phyloP scores from a whole-genome alignment of 2,329 filamentous ascomycete species.

The Emergomyces orientalis region DNA sequence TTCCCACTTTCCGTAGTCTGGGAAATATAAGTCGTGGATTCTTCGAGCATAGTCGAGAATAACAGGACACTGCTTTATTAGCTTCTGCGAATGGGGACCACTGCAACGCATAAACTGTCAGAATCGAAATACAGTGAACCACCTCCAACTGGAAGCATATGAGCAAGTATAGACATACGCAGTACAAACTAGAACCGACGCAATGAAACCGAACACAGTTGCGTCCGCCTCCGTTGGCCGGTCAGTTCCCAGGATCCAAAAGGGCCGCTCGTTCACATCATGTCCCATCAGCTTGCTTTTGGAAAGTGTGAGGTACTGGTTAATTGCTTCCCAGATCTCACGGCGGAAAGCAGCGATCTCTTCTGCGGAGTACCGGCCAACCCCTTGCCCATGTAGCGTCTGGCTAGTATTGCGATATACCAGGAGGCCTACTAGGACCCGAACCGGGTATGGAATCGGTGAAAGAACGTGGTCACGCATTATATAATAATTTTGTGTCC shows the following conservation, averaged over 20 bases:
- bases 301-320: conserved; percentile 34
- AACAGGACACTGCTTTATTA: conserved; percentile 41
- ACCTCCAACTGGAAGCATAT: background rate
- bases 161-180: conserved; percentile 39
- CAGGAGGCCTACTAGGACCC: conserved; percentile 44
- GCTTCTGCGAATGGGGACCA: conserved; percentile 38
- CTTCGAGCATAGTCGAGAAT: conserved; percentile 48
- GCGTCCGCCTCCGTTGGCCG: conserved; percentile 50
- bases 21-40: conserved; percentile 50
- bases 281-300: conserved; percentile 17
- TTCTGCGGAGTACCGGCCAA: conserved; percentile 41
- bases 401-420: conserved; percentile 36
- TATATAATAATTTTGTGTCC: conserved; percentile 50
- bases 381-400: conserved; percentile 50
- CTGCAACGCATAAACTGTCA: conserved; percentile 23
- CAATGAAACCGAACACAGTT: conserved; percentile 47
- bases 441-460: conserved; percentile 44
- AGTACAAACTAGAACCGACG: conserved; percentile 42
- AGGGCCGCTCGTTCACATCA: conserved; percentile 30
- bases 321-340: conserved; percentile 49
- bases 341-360: conserved; percentile 40
- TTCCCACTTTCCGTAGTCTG: conserved; percentile 44
- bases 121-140: background rate
- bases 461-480: conserved; percentile 48
- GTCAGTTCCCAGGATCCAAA: conserved; percentile 49